phyloP scores from a whole-genome alignment of 305 asterid species.

The Coffea humblotiana region DNA sequence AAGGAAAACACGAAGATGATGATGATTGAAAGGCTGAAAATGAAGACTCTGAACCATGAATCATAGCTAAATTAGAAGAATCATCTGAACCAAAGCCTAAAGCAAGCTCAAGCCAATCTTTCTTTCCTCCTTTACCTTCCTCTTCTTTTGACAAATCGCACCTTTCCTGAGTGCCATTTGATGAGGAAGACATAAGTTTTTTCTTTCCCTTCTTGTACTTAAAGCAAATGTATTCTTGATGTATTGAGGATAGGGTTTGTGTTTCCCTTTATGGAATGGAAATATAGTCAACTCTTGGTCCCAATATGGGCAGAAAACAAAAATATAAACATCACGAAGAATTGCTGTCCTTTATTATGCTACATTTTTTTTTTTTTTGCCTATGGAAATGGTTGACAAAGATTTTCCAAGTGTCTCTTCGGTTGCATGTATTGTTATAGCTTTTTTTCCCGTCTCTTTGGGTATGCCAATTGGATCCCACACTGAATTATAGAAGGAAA shows the following conservation, averaged over 20 bases:
- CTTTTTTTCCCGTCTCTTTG: too few species aligned
- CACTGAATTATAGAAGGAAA: conserved; percentile 11
- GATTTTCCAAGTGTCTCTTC: background rate
- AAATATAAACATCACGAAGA: too few species aligned
- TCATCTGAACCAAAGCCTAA: conserved; percentile 9
- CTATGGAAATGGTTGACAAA: too few species aligned
- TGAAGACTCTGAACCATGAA: too few species aligned
- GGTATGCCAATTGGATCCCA: background rate
- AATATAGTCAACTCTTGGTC: background rate
- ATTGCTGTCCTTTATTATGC: too few species aligned
- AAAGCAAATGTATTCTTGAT: background rate
- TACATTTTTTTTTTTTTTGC: too few species aligned
- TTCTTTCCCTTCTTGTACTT: background rate
- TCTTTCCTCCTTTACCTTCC: background rate
- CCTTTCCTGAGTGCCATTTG: background rate
- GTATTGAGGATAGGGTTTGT: too few species aligned
- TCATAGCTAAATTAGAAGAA: too few species aligned
- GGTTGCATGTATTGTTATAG: background rate
- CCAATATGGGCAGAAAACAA: too few species aligned
- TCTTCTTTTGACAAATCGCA: background rate
- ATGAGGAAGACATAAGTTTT: background rate
- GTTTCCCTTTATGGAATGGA: background rate
- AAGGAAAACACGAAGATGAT: background rate
- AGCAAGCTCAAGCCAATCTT: conserved; percentile 19
- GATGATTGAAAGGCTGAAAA: background rate